Evolutionary conservation across 352 stramenopile genomes (phyloP), one percentile per base, ranked within the genome.

Genomic region (Phytophthora megakarya): DNA sequence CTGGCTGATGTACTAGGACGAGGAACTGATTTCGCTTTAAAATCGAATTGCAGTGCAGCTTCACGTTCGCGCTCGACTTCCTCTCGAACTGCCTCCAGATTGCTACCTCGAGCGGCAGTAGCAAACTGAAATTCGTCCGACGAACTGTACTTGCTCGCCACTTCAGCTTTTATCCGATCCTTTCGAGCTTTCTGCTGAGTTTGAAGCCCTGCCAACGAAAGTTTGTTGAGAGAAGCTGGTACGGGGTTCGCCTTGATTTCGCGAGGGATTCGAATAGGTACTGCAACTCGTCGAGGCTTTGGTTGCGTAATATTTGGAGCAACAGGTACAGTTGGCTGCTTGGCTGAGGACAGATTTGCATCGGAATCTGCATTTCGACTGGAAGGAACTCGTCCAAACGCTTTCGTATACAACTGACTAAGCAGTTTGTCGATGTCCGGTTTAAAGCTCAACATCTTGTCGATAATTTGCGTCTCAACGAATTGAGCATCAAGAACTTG

Each of bases 281-380:
- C 88, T 2, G 80, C 67, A 1, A 84, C 76, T 45, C 78, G 63
- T 7, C 83, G 70, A 21, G 88, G 88, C 38, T 81, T 86, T 13
- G 89, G 90, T 50, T 93, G 85, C 6, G 89, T 97, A 32, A 97
- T 84, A 11, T 97, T 97, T 8, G 90, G 90, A 0, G 81, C 84
- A 2, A 90, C 50, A 0, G 88, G 87, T 1, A 96, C 73, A 0
- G 90, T 97, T 5, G 61, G 43, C 16, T 75, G 54, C 37, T 89
- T 90, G 39, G 75, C 85, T 47, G 70, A 72, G 1, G 71, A 76
- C 3, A 15, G 22, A 12, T 0, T 35, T 23, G n/a, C 18, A 37
- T 30, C 43, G 8, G 19, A 39, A 44, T 43, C 37, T 7, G 4
- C 25, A 11, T 23, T 25, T n/a, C 37, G 56, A 21, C 50, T 48